These are phyloP conservation scores for Xylariaceae sp. DNA, from an alignment of 2,329 filamentous ascomycete species.

Conservation along the genomic window DNA sequence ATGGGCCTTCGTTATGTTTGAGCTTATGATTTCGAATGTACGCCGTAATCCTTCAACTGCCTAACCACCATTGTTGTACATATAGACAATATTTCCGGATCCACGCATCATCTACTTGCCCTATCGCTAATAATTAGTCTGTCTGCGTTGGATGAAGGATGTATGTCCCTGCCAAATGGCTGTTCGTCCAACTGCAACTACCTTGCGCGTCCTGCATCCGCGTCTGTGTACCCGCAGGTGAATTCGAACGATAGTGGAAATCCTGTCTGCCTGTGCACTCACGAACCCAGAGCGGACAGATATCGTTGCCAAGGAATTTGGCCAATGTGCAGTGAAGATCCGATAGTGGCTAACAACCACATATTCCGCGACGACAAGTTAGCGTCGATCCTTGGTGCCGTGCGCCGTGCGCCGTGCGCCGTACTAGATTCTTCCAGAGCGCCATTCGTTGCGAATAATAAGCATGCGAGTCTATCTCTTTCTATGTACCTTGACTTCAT, in stretches of 20 bases:
- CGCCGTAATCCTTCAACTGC: neutral
- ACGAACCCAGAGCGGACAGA: conserved; percentile 26
- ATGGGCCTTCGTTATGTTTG: conserved; percentile 5
- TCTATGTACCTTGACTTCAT: neutral
- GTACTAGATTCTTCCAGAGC: conserved; percentile 4
- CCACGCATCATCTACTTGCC: conserved; percentile 23
- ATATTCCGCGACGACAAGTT: conserved; percentile 18
- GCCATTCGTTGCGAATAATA: neutral
- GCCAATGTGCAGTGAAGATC: conserved; percentile 25
- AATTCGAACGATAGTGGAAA: conserved; percentile 16
- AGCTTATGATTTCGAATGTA: conserved; percentile 13
- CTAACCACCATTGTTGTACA: neutral
- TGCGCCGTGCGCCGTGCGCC: too few species aligned
- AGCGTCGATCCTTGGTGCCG: conserved; percentile 15
- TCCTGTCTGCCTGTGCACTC: conserved; percentile 17
- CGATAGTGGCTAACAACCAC: conserved; percentile 23
- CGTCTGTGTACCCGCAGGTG: conserved; percentile 18
- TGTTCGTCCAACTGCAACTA: conserved; percentile 20
- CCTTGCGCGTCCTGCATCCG: conserved; percentile 26
- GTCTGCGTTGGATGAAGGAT: conserved; percentile 4
- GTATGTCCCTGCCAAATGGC: conserved; percentile 22
- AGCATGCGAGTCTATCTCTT: neutral
- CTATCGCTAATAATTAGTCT: neutral
- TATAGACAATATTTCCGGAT: conserved; percentile 14
- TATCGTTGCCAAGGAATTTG: conserved; percentile 22